Percentiles rank a stretch among this genome's conserved stretches.
Evolutionary conservation across 2,329 filamentous ascomycete genomes (phyloP).

Genomic region (Elsinoe fawcettii): DNA sequence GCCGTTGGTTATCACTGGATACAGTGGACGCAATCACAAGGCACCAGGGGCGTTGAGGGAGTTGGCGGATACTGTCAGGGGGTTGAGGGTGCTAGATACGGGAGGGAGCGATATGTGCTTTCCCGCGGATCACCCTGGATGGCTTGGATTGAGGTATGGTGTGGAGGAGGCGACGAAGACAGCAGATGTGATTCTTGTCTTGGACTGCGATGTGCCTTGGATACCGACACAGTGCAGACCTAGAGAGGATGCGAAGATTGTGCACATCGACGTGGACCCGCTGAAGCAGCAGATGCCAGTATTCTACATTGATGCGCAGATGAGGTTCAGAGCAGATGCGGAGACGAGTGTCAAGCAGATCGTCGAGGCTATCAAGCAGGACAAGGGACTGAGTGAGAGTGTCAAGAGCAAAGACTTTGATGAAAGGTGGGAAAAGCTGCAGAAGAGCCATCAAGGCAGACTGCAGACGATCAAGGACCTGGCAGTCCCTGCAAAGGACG

Average conservation of each 20-base stretch:
- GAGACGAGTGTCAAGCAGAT: slow-evolving; percentile 60
- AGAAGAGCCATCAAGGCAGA: slow-evolving; percentile 50
- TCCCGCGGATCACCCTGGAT: slow-evolving; percentile 57
- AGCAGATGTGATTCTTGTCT: slow-evolving; percentile 75
- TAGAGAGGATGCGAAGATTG: slow-evolving; percentile 48
- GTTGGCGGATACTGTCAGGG: slow-evolving; percentile 60
- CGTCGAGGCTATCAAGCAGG: slow-evolving; percentile 49
- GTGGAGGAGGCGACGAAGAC: slow-evolving; percentile 63
- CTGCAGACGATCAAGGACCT: slow-evolving; percentile 53
- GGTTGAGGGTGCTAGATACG: slow-evolving; percentile 64
- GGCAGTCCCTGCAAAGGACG: slow-evolving; percentile 53
- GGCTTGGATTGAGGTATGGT: slow-evolving; percentile 61
- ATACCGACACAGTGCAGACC: slow-evolving; percentile 69
- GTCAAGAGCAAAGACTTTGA: slow-evolving; percentile 36
- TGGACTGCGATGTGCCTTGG: slow-evolving; percentile 91
- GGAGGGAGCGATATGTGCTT: slow-evolving; percentile 78
- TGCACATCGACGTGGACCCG: slow-evolving; percentile 60
- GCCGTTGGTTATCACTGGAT: slow-evolving; percentile 64
- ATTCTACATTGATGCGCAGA: slow-evolving; percentile 49
- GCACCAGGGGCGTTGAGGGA: slow-evolving; percentile 55
- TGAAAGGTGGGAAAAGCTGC: slow-evolving; percentile 48
- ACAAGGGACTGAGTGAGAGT: slow-evolving; percentile 36
- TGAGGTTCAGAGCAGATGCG: slow-evolving; percentile 45
- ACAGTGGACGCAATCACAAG: slow-evolving; percentile 60
- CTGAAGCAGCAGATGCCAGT: slow-evolving; percentile 56